Conservation (phyloP, 495 filamentous ascomycete species). For the Xylaria grammica region DNA sequence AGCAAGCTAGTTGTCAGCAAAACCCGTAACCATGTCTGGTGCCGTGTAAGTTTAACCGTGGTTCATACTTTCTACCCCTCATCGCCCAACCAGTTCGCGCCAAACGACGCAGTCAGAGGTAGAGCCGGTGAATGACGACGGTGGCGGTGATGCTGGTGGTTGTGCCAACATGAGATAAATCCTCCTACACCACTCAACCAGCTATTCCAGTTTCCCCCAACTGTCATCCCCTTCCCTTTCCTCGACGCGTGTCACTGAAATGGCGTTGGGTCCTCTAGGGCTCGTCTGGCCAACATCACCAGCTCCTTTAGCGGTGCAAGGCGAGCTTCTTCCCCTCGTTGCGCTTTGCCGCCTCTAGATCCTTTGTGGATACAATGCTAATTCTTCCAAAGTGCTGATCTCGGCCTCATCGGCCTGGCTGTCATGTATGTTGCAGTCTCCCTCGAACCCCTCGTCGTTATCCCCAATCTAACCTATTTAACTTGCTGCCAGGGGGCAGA, state of each 20-base stretch:
- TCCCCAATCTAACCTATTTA: not conserved
- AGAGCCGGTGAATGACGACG: not conserved
- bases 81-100: not conserved
- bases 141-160: not conserved
- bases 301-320: slow-evolving; percentile 64
- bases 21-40: slow-evolving; percentile 54
- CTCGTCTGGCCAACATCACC: slow-evolving; percentile 81
- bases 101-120: slow-evolving; percentile 1
- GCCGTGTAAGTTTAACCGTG: slow-evolving; percentile 55
- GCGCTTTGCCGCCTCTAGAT: slow-evolving; percentile 24
- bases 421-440: slow-evolving; percentile 72
- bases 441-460: slow-evolving; percentile 3
- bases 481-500: slow-evolving; percentile 64
- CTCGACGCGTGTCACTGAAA: slow-evolving; percentile 52
- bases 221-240: slow-evolving; percentile 17
- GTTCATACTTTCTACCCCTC: slow-evolving; percentile 33
- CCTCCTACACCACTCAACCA: slow-evolving; percentile 27
- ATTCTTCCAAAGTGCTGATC: slow-evolving; percentile 71
- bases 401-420: slow-evolving; percentile 99
- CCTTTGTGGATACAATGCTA: slow-evolving; percentile 48
- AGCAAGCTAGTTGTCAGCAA: slow-evolving; percentile 28
- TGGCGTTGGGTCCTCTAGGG: slow-evolving; percentile 68
- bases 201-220: slow-evolving; percentile 15
- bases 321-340: slow-evolving; percentile 44
- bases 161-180: not conserved